A percentile compares a stretch with the other conserved stretches of the same genome.
These are phyloP conservation scores for Neurospora cerealis DNA, from an alignment of 495 filamentous ascomycete species.

Conservation along the genomic window DNA sequence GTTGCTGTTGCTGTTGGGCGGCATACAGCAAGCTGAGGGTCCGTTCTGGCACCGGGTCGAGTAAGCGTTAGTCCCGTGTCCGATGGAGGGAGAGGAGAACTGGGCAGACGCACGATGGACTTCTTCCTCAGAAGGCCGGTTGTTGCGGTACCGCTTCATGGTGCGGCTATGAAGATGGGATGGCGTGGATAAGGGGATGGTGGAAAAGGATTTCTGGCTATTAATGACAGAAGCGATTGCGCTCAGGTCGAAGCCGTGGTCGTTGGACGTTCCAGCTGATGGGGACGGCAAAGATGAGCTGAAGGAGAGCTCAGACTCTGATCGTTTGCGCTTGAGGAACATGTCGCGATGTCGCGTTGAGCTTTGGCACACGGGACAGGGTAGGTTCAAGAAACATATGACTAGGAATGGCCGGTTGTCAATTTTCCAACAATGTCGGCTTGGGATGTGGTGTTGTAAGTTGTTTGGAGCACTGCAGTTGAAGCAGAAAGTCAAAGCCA, in stretches of 20 bases:
- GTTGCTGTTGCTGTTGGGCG: constrained; percentile 20
- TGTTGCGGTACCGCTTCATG: constrained; percentile 40
- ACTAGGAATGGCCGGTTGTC: not conserved
- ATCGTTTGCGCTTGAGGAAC: constrained; percentile 42
- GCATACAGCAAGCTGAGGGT: constrained; percentile 37
- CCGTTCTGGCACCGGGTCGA: constrained; percentile 24
- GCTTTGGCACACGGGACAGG: not conserved
- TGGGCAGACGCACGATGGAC: constrained; percentile 34
- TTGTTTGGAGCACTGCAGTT: not conserved
- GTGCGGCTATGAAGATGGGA: constrained; percentile 34
- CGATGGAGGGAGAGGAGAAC: not conserved
- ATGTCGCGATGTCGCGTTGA: constrained; percentile 11
- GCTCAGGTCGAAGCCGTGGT: constrained; percentile 17
- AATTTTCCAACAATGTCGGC: not conserved
- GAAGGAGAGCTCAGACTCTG: constrained; percentile 38
- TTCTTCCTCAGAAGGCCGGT: constrained; percentile 36
- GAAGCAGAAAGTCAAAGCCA: not conserved
- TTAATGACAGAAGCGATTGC: constrained; percentile 12
- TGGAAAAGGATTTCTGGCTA: constrained; percentile 13
- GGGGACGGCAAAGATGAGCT: constrained; percentile 30
- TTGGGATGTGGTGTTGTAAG: not conserved
- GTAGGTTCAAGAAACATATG: not conserved
- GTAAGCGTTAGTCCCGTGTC: constrained; percentile 1
- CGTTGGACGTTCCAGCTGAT: constrained; percentile 8
- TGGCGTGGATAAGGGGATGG: constrained; percentile 10